Evolutionary conservation across 2,329 filamentous ascomycete species (phyloP), one percentile per base, ranked within the genome.

Genomic region (Periconia sp.): DNA sequence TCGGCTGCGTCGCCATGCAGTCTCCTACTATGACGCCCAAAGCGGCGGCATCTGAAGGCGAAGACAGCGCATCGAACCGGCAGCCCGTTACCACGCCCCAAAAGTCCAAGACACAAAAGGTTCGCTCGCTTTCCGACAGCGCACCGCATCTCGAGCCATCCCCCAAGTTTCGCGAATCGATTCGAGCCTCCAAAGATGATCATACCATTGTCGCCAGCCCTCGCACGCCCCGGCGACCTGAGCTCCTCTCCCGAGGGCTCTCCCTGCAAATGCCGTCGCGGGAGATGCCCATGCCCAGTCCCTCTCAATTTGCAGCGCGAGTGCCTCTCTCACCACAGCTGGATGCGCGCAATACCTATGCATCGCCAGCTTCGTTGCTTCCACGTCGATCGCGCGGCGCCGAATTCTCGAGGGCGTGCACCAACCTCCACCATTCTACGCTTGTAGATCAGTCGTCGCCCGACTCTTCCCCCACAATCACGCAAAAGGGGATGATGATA

Each of bases 371-470:
- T 23, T 95, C 92, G 50, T 89, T 96, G 45, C 82, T 97, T 8
- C 93, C 93, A 17, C 86, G 93, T 59, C 87, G 92, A 56, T 97
- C 92, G 30, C 85, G 93, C 52, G 93, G 93, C 42, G 81, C 97
- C 56, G 93, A 97, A 76, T 97, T 96, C 74, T 93, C 93, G 41
- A 85, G 93, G 62, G 92, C 92, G 11, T 94, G 91, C 57, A 97
- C 93, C 11, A 96, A 92, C 70, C 81, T 99, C 19, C 94, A 97
- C 75, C 94, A 97, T 74, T 97, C 93, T 15, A 97, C 90, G 0
- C 83, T 97, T 9, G 92, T 93, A 52, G 91, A 96, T 63, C 85
- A 88, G 71, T 89, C 90, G 1, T 94, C 90, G 6, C 92, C 92
- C 3, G 92, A 96, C 71, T 94, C 91, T 0, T 97, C 92, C 0